These are phyloP conservation scores for Boletus insuetus DNA, from an alignment of 768 basidiomycete species.

Conservation along the genomic window DNA sequence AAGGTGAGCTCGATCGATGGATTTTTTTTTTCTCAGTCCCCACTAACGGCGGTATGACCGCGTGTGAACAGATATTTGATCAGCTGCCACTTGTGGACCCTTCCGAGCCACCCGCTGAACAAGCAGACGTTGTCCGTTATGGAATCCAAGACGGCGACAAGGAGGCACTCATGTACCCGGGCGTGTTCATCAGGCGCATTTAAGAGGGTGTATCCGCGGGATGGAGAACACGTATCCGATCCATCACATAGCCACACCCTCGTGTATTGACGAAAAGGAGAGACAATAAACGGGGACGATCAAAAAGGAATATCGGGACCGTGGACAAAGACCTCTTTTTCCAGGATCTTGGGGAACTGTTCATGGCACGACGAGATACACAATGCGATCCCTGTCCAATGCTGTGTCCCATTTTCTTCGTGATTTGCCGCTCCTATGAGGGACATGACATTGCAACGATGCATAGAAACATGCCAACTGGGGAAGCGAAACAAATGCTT, in stretches of 20 bases:
- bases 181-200: constrained; percentile 51
- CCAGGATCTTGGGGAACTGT: too few species aligned
- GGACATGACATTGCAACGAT: too few species aligned
- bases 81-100: constrained; percentile 55
- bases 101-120: constrained; percentile 42
- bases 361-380: too few species aligned
- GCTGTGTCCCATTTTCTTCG: too few species aligned
- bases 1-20: constrained; percentile 40
- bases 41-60: neutral
- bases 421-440: too few species aligned
- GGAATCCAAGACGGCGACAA: constrained; percentile 57
- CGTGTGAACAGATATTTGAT: neutral
- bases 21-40: neutral
- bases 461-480: too few species aligned
- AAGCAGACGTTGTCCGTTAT: constrained; percentile 54
- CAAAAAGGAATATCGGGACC: too few species aligned
- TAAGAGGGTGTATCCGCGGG: constrained; percentile 38
- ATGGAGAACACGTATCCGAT: constrained; percentile 14
- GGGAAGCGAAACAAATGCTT: too few species aligned
- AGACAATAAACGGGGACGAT: too few species aligned
- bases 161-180: constrained; percentile 56
- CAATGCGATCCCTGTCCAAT: too few species aligned
- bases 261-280: neutral
- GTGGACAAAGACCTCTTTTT: too few species aligned
- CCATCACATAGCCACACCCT: constrained; percentile 1